Base-by-base conservation (phyloP, 164 flowering plant species). In the Macadamia integrifolia region DNA sequence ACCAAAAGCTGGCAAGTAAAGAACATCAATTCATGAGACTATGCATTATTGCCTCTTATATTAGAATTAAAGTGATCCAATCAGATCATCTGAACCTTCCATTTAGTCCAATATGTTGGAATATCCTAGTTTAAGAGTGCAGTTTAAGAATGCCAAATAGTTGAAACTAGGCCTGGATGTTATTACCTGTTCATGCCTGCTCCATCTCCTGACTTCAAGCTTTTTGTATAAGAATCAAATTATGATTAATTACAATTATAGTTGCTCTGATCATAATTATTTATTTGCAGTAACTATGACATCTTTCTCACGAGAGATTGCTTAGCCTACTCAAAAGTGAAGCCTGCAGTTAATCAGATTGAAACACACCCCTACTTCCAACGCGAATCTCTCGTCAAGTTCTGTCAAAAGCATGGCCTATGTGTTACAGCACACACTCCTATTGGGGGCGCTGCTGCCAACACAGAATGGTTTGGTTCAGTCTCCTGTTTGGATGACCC, bases 301-400 rank as follows among this genome's bases (percentile, higher is more conserved):
- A 80, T 93, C 68, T 89, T 89, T 62, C 82, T 93, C n/a, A 91
- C 97, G 3, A 86, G 98, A 82, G 97, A 91, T 67, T 93, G 97
- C 74, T 75, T 91, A 68, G 97, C 93, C 29, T 91, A 93, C 82
- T 83, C 98, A 49, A 91, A 87, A 77, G 79, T 93, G 67, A 93
- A 93, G 86, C 98, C 97, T 74, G 92, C 97, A 18, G 98, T 93
- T 60, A 91, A 93, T 78, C 98, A 91, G 80, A 87, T 93, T 17
- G 97, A 93, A 74, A 89, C 89, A 11, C 98, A 93, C 70, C 97
- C 97, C 10, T 93, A 89, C 77, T 93, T 93, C 77, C 98, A 93
- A 73, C 92, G 98, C 52, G 95, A 93, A 6, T 81, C 80, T 67
- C 93, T 93, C 42, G 92, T 93, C 66, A 93, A 89, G 69, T 91